These are phyloP conservation scores for Wickerhamomyces tratensis DNA, from an alignment of 805 yeast genomes.

Conservation along the genomic window DNA sequence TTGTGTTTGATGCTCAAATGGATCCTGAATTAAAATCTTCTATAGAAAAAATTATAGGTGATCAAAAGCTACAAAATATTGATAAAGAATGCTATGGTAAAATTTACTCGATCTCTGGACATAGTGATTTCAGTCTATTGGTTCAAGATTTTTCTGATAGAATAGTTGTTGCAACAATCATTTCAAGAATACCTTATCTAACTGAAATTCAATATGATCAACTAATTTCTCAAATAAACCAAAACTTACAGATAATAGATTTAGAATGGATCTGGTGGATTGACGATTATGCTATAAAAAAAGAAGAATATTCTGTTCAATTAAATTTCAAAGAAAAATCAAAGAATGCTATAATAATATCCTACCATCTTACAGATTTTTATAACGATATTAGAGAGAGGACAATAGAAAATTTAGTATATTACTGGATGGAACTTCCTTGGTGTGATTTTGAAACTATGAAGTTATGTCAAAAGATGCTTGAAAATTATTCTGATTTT, in stretches of 20 bases:
- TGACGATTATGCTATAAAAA: constrained; percentile 9
- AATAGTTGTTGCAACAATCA: neutral
- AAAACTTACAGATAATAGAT: neutral
- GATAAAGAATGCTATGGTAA: too few relatives aligned
- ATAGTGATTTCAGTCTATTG: too few relatives aligned
- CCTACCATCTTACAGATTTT: neutral
- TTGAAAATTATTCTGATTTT: neutral
- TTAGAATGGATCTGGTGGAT: constrained; percentile 9
- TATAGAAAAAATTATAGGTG: neutral
- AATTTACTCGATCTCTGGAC: neutral
- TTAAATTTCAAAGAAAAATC: constrained; percentile 4
- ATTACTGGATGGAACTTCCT: constrained; percentile 7
- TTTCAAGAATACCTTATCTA: neutral
- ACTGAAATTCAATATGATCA: neutral
- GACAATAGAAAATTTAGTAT: neutral
- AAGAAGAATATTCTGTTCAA: constrained; percentile 5
- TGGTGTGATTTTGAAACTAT: constrained; percentile 11
- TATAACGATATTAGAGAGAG: neutral
- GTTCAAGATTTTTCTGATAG: neutral
- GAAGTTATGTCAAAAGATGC: neutral
- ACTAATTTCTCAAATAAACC: too few relatives aligned
- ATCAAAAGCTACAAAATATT: neutral
- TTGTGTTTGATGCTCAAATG: too few relatives aligned
- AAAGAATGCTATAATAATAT: neutral
- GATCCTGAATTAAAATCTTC: too few relatives aligned